Conservation (phyloP, 495 filamentous ascomycete genomes). For the Podospora sp. region DNA sequence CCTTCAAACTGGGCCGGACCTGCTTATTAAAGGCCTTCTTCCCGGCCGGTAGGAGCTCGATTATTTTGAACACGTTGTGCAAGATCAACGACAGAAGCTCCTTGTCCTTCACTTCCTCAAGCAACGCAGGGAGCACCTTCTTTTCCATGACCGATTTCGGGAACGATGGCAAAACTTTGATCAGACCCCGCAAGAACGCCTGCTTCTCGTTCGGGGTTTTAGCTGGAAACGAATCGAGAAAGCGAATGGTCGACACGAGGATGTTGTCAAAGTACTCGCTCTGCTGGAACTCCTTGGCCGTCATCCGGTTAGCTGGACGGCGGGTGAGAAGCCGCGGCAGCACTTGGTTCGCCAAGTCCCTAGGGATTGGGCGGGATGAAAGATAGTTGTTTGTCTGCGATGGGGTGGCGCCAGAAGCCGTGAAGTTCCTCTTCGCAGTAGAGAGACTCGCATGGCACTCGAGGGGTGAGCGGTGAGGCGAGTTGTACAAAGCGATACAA, state of each 20-base stretch:
- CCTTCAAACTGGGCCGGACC: conserved; percentile 79
- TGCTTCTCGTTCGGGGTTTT: conserved; percentile 91
- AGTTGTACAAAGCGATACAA: conserved; percentile 89
- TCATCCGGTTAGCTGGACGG: conserved; percentile 81
- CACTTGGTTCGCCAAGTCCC: conserved; percentile 70
- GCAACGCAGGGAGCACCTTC: conserved; percentile 82
- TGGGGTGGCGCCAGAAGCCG: conserved; percentile 73
- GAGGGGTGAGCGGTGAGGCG: conserved; percentile 83
- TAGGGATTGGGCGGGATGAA: conserved; percentile 74
- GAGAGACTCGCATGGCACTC: conserved; percentile 76
- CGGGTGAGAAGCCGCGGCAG: conserved; percentile 83
- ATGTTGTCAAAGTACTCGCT: conserved; percentile 96
- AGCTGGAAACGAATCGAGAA: conserved; percentile 83
- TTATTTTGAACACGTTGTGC: conserved; percentile 88
- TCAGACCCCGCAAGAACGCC: conserved; percentile 85
- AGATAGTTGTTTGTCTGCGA: conserved; percentile 81
- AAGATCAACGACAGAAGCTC: conserved; percentile 81
- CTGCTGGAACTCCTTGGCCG: conserved; percentile 89
- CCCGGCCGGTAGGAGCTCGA: conserved; percentile 71
- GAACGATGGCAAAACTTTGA: conserved; percentile 84
- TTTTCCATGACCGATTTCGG: conserved; percentile 91
- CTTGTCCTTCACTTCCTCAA: conserved; percentile 91
- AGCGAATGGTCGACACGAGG: conserved; percentile 91
- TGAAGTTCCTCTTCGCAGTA: conserved; percentile 79
- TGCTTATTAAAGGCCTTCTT: conserved; percentile 78